Evolutionary conservation across 164 flowering plant species (phyloP).

Genomic region (Cinnamomum chago): DNA sequence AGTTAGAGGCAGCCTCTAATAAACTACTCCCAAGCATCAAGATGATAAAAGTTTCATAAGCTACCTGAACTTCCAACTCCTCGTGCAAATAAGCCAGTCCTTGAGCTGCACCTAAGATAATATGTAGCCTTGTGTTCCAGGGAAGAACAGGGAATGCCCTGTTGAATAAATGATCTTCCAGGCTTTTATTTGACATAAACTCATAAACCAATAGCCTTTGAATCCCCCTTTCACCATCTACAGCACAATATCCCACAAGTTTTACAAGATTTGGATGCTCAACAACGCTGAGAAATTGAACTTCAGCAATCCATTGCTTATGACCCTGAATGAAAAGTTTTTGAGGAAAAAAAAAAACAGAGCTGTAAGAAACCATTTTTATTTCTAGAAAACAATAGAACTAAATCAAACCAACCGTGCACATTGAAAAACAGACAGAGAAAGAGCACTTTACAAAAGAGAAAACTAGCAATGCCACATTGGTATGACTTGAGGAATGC

Average conservation of each 20-base stretch:
- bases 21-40: not conserved
- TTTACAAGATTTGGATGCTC: constrained; percentile 61
- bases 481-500: not conserved
- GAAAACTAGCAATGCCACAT: not conserved
- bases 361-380: not conserved
- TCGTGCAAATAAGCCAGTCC: constrained; percentile 55
- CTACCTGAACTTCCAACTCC: constrained; percentile 47
- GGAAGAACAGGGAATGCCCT: constrained; percentile 34
- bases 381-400: not conserved
- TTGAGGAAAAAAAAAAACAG: not conserved
- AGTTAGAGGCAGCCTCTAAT: not conserved
- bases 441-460: no score
- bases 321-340: constrained; percentile 30
- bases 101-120: constrained; percentile 45
- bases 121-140: constrained; percentile 42
- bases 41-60: not conserved
- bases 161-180: constrained; percentile 51
- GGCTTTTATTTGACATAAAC: constrained; percentile 41
- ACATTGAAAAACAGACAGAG: no score
- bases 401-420: not conserved
- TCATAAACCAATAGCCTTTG: constrained; percentile 53
- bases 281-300: constrained; percentile 51
- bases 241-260: constrained; percentile 50
- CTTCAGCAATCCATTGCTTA: constrained; percentile 56
- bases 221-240: constrained; percentile 50